Base-by-base conservation (phyloP, 805 yeast genomes). In the Hyphopichia homilentoma region DNA sequence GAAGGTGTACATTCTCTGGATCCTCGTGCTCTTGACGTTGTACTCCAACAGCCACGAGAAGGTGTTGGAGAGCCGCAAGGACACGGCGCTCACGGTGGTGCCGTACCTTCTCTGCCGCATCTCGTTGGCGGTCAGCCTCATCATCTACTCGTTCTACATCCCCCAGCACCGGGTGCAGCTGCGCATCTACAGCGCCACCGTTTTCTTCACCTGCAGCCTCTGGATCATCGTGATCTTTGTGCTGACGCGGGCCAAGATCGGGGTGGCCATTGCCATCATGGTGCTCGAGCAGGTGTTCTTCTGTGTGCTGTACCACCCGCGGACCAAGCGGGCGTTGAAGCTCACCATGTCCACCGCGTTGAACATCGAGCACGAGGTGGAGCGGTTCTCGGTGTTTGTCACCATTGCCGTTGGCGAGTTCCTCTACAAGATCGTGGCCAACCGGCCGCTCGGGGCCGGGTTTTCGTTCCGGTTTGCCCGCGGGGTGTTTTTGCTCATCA, bases 371-470 rank as follows among this genome's bases (percentile, higher is more conserved):
- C 84, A 79, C 46, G 83, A 78, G 47, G 80, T 76, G 17, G 85
- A 80, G 45, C 51, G 85, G 34, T 66, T 62, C 44, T 65, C 72
- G 2, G 75, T 79, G 0, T 79, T 79, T 45, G 77, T 65, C 33
- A 68, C 78, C 41, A 78, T 80, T 52, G 83, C 82, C 4, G 65
- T 79, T 40, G 85, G 85, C 21, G 84, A 79, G 41, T 79, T 76
- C 41, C 53, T 78, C 9, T 76, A 70, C 44, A 70, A 68, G 25
- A 57, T 74, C 6, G 81, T 76, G 6, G 72, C 77, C 2, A 51
- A 53, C 0, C 56, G 64, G n/a, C 72, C 77, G 0, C 61, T 75
- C 25, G 73, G 70, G 1, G 35, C 48, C 2, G 81, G 81, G 0
- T 58, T 76, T 38, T 57, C 61, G 27, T 43, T 43, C 4, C 61